Evolutionary conservation across 257 asterid genomes (phyloP).

Genomic region (Salvia hispanica): DNA sequence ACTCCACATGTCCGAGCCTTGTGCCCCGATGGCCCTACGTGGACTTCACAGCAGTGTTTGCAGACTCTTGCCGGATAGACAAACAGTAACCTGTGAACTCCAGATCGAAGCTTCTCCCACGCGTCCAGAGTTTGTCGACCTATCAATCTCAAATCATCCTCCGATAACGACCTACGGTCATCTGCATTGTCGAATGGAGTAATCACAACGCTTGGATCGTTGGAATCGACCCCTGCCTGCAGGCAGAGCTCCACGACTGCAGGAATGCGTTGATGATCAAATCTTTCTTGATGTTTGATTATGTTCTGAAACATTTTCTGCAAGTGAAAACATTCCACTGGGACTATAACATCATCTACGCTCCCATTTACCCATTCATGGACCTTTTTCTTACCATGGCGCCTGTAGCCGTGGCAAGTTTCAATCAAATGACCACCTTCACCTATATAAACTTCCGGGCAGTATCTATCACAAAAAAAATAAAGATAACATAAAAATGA

Average conservation of each 20-base stretch:
- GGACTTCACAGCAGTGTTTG: slow-evolving; percentile 79
- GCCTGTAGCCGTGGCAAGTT: slow-evolving; percentile 74
- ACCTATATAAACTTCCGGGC: slow-evolving; percentile 83
- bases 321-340: slow-evolving; percentile 75
- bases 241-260: slow-evolving; percentile 86
- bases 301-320: slow-evolving; percentile 65
- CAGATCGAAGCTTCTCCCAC: slow-evolving; percentile 74
- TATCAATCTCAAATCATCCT: slow-evolving; percentile 46
- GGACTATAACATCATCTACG: slow-evolving; percentile 58
- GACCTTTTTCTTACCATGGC: slow-evolving; percentile 52
- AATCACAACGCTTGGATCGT: slow-evolving; percentile 27
- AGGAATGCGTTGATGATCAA: slow-evolving; percentile 72
- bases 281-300: slow-evolving; percentile 71
- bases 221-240: slow-evolving; percentile 71
- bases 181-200: slow-evolving; percentile 7
- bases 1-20: slow-evolving; percentile 88
- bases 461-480: slow-evolving; percentile 50
- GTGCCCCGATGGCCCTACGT: slow-evolving; percentile 89
- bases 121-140: slow-evolving; percentile 66
- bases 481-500: background rate
- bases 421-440: slow-evolving; percentile 77
- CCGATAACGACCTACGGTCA: slow-evolving; percentile 34
- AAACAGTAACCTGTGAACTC: slow-evolving; percentile 68
- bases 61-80: slow-evolving; percentile 87
- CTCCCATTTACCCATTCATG: slow-evolving; percentile 73